Percentiles rank a stretch among this genome's conserved stretches.
Evolutionary conservation across 495 filamentous ascomycete species (phyloP).

Genomic region (Cercophora samala): DNA sequence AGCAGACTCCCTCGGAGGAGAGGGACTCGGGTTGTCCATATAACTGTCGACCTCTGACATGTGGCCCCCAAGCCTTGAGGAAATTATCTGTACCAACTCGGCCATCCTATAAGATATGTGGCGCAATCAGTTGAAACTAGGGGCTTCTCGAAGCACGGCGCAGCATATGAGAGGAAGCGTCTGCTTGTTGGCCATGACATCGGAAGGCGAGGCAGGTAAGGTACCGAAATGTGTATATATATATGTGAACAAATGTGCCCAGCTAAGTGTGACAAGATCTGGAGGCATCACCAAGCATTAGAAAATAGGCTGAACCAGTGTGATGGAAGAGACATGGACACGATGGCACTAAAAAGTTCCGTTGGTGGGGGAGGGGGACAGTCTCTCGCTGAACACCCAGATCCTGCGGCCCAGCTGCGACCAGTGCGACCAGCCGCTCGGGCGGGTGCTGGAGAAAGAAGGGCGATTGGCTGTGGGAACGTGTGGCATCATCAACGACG

Average conservation of each 20-base stretch:
- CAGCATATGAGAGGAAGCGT: neutral
- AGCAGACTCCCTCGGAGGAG: neutral
- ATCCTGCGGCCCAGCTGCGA: conserved; percentile 34
- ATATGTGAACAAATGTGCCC: neutral
- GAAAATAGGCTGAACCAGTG: neutral
- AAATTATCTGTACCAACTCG: neutral
- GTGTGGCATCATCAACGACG: neutral
- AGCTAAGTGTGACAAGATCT: neutral
- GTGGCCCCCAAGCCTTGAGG: neutral
- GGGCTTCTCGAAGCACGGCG: neutral
- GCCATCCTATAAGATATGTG: neutral
- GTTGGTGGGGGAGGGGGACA: neutral
- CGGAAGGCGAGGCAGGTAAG: neutral
- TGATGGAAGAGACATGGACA: conserved; percentile 1
- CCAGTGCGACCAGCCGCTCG: conserved; percentile 19
- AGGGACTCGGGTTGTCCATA: neutral
- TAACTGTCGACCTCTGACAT: neutral
- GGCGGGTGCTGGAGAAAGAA: conserved; percentile 10
- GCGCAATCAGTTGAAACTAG: neutral
- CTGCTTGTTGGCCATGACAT: neutral
- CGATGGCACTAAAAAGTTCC: neutral
- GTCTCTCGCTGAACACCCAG: conserved; percentile 6
- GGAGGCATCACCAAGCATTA: neutral
- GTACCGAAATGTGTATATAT: neutral
- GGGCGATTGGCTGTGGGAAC: conserved; percentile 1